A percentile compares a stretch with the other conserved stretches of the same genome.
These are phyloP conservation scores for Yamadazyma buinensis DNA, from an alignment of 1,139 yeast genomes.

Conservation along the genomic window DNA sequence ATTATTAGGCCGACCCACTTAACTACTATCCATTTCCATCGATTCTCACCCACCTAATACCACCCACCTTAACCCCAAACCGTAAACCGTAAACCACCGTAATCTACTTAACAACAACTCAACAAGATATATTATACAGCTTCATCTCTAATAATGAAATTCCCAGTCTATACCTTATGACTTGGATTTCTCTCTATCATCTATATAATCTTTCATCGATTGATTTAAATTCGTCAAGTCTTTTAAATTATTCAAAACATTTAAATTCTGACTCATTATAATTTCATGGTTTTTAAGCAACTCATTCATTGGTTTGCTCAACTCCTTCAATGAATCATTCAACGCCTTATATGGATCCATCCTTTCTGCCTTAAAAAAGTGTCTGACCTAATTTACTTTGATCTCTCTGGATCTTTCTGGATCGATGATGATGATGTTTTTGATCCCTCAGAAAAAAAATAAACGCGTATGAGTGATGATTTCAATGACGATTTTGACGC, in stretches of 20 bases:
- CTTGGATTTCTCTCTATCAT: not conserved
- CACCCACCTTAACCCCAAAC: too few species aligned
- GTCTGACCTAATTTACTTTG: not conserved
- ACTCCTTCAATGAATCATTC: conserved; percentile 16
- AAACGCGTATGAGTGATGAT: conserved; percentile 12
- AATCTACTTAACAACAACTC: too few species aligned
- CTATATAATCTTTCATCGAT: not conserved
- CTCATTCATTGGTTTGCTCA: conserved; percentile 21
- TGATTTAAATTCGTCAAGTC: conserved; percentile 5
- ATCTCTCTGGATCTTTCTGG: too few species aligned
- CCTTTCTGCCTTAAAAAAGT: conserved; percentile 11
- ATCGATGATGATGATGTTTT: not conserved
- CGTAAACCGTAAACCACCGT: too few species aligned
- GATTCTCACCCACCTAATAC: too few species aligned
- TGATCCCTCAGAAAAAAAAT: too few species aligned
- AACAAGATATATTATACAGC: too few species aligned
- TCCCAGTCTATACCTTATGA: too few species aligned
- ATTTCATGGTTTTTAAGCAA: conserved; percentile 26
- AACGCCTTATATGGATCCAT: conserved; percentile 18
- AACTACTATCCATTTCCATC: too few species aligned
- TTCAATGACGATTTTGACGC: conserved; percentile 14
- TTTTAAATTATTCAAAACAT: conserved; percentile 21
- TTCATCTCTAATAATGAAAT: too few species aligned
- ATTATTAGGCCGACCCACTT: too few species aligned
- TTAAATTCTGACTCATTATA: conserved; percentile 24